Conservation (phyloP, 176 grass and related monocot species). For the Tillandsia leiboldiana region DNA sequence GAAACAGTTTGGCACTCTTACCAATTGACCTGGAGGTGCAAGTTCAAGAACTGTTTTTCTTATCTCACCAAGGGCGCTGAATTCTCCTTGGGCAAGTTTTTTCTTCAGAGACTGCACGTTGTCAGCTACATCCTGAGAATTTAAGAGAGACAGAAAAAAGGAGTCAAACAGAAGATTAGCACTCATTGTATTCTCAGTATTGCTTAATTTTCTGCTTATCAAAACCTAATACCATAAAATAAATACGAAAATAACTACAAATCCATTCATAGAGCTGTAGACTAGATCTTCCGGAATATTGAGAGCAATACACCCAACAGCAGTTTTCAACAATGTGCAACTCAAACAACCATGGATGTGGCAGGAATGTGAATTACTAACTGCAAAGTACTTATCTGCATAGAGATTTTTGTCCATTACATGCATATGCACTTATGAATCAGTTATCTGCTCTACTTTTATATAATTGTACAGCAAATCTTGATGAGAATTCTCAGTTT, state of each 20-base stretch:
- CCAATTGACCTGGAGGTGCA: constrained; percentile 51
- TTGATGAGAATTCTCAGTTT: not conserved
- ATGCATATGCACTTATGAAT: no score
- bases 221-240: not conserved
- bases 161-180: not conserved
- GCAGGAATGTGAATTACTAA: not conserved
- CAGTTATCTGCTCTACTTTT: no score
- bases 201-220: not conserved
- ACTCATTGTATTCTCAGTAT: not conserved
- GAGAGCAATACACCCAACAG: not conserved
- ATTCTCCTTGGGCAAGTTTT: constrained; percentile 53
- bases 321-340: not conserved
- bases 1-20: constrained; percentile 16
- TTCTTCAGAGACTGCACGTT: constrained; percentile 55
- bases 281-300: not conserved
- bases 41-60: constrained; percentile 58
- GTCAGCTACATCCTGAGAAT: constrained; percentile 57
- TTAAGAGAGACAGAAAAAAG: constrained; percentile 12
- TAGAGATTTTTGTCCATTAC: no score
- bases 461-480: not conserved
- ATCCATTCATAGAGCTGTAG: not conserved
- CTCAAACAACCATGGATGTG: not conserved
- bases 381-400: not conserved
- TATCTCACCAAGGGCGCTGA: constrained; percentile 65
- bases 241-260: not conserved